Base-by-base conservation (phyloP, 495 filamentous ascomycete genomes). In the Podospora fimiseda region DNA sequence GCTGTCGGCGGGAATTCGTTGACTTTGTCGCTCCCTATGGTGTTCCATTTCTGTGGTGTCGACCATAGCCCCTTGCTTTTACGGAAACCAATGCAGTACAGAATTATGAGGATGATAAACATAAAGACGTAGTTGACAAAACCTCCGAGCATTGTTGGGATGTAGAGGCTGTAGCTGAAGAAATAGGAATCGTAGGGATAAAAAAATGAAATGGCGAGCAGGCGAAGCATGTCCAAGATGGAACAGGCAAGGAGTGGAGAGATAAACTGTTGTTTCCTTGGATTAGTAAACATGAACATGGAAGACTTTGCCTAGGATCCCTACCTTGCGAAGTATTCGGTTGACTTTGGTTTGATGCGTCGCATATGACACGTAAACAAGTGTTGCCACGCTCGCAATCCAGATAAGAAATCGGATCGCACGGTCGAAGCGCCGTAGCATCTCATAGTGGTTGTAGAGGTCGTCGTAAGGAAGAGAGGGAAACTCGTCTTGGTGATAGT, bases 51-150 rank as follows among this genome's bases (percentile, higher is more conserved):
- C 40, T 53, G 48, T n/a, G 48, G 38, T 11, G 37, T 43, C 13
- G 55, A 55, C 55, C 59, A 58, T 2, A 61, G 44, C 9, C 59
- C 59, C 6, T n/a, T 33, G 43, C 8, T 19, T 43, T 52, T 54
- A 38, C 56, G 55, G 20, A 55, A 38, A 44, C 20, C 44, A 9
- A 59, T 23, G 11, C 30, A 18, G 45, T 55, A 61, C 27, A 61
- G 53, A 21, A 61, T 41, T 15, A 56, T 48, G 4, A 64, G 49
- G 8, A 53, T 7, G 44, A 63, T 37, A 24, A 57, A 60, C 50
- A 58, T 55, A 22, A 27, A 20, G 21, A 53, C 27, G 47, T 15
- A 24, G 45, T 46, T 27, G 50, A 63, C 50, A 24, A 63, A 13
- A 16, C 24, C 3, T 1, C 1, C 1, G 14, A 18, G 7, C 7